Conservation (phyloP, 225 moss, liverwort and hornwort species). For the Bryum argenteum region DNA sequence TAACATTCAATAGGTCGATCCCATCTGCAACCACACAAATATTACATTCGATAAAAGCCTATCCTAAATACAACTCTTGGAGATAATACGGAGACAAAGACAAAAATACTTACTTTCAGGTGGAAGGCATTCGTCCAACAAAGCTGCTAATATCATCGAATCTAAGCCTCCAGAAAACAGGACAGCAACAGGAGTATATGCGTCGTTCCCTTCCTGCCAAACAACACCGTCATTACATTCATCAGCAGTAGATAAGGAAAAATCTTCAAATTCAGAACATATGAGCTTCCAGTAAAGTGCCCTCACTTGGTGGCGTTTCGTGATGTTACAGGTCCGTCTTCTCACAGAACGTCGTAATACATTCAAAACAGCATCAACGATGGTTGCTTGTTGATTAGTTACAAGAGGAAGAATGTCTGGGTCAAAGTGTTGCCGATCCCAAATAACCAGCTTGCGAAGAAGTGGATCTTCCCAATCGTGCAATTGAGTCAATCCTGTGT, state of each 20-base stretch:
- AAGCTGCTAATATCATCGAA: conserved; percentile 96
- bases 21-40: conserved; percentile 46
- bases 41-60: neutral
- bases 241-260: neutral
- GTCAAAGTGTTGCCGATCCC: conserved; percentile 61
- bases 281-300: neutral
- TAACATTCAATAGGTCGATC: conserved; percentile 95
- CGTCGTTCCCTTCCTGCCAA: conserved; percentile 38
- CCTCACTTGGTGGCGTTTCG: conserved; percentile 48
- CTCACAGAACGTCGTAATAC: conserved; percentile 71
- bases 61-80: neutral
- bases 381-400: conserved; percentile 20
- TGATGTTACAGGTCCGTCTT: conserved; percentile 63
- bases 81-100: no score
- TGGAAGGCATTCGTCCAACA: conserved; percentile 70
- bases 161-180: conserved; percentile 98
- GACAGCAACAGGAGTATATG: conserved; percentile 66
- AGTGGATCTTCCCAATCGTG: conserved; percentile 78
- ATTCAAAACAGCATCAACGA: conserved; percentile 40
- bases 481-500: conserved; percentile 42
- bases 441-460: conserved; percentile 62
- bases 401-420: conserved; percentile 30
- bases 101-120: conserved; percentile 57
- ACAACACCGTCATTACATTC: conserved; percentile 7
- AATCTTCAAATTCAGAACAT: no score